Conservation (phyloP, 441 rosid species). For the Rhodomyrtus psidioides region DNA sequence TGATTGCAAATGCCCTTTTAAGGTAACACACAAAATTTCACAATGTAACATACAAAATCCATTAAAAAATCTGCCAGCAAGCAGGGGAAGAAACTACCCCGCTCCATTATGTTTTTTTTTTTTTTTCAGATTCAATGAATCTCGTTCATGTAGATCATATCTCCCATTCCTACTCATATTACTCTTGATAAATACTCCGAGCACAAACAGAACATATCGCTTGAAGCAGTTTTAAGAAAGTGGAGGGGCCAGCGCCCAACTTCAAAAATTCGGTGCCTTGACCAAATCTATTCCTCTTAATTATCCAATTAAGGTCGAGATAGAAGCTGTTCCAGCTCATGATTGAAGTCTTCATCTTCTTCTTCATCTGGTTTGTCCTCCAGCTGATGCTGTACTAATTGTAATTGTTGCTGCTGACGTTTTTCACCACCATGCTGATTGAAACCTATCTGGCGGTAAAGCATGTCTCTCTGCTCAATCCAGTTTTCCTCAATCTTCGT, state of each 20-base stretch:
- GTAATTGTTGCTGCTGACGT: not conserved
- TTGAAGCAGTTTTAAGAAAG: not conserved
- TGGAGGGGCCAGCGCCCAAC: not conserved
- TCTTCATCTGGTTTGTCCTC: not conserved
- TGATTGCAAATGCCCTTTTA: not conserved
- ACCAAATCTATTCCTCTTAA: not conserved
- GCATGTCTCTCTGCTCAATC: not conserved
- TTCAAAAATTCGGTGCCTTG: not conserved
- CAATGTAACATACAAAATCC: not conserved
- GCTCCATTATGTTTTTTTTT: not conserved
- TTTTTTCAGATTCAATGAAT: not conserved
- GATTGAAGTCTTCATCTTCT: not conserved
- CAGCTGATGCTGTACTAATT: not conserved
- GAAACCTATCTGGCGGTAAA: not conserved
- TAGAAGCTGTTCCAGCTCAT: constrained; percentile 1
- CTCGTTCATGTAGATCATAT: not conserved
- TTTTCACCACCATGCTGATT: not conserved
- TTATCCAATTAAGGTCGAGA: not conserved
- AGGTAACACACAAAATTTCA: not conserved
- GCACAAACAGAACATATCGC: not conserved
- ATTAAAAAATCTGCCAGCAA: not conserved
- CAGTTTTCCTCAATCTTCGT: not conserved
- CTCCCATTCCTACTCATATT: not conserved
- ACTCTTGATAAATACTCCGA: not conserved
- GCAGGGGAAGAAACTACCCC: not conserved